Conservation (phyloP, 2,329 filamentous ascomycete species). For the Lomentospora prolificans region DNA sequence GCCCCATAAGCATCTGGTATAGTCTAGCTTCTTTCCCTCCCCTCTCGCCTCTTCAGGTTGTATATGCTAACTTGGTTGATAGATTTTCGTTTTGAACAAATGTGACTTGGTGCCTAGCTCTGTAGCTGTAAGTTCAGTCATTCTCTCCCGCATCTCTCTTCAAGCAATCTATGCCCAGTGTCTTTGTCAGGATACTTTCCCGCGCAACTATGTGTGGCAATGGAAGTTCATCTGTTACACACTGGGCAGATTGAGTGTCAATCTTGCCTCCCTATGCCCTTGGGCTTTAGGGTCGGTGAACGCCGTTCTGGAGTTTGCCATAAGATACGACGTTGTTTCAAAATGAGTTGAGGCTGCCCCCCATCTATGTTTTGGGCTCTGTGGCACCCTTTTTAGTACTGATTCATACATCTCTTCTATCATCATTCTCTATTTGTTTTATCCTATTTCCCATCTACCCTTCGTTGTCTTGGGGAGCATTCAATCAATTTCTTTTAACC, state of each 20-base stretch:
- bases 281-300: slow-evolving; percentile 50
- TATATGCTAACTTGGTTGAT: background rate
- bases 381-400: slow-evolving; percentile 97
- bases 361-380: slow-evolving; percentile 40
- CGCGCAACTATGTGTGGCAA: slow-evolving; percentile 38
- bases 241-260: slow-evolving; percentile 84
- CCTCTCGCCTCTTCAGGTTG: background rate
- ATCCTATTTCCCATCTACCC: too few relatives aligned
- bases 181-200: slow-evolving; percentile 76
- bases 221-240: slow-evolving; percentile 96
- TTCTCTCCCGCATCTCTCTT: slow-evolving; percentile 11
- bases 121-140: slow-evolving; percentile 74
- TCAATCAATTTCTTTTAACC: too few relatives aligned
- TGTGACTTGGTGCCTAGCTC: slow-evolving; percentile 80
- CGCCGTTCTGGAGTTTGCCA: slow-evolving; percentile 84
- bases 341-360: slow-evolving; percentile 91
- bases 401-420: slow-evolving; percentile 60
- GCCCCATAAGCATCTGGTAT: slow-evolving; percentile 77
- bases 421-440: slow-evolving; percentile 3
- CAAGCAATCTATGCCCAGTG: slow-evolving; percentile 57
- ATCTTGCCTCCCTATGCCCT: slow-evolving; percentile 25
- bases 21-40: slow-evolving; percentile 52
- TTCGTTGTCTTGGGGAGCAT: too few relatives aligned
- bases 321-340: slow-evolving; percentile 69
- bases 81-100: slow-evolving; percentile 32